A percentile compares a stretch with the other conserved stretches of the same genome.
These are phyloP conservation scores for Colletotrichum camelliae DNA, from an alignment of 2,329 filamentous ascomycete genomes.

Conservation along the genomic window DNA sequence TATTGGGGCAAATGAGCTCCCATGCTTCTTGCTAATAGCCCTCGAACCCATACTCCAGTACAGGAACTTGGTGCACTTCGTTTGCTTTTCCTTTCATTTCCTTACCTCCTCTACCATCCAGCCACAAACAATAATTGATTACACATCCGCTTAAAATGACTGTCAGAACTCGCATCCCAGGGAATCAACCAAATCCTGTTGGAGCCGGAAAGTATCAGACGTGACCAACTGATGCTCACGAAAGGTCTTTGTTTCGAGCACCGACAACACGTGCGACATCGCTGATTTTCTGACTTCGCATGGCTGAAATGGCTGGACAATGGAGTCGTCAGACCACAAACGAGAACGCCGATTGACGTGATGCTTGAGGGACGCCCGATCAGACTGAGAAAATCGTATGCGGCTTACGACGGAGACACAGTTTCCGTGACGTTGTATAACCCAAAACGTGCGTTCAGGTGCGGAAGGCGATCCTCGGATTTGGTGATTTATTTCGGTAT, in stretches of 20 bases:
- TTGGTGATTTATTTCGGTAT: neutral
- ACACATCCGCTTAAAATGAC: no score
- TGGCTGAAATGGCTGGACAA: neutral
- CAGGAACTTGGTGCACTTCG: no score
- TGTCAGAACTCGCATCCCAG: no score
- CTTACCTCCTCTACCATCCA: no score
- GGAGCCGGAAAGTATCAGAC: no score
- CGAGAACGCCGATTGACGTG: neutral
- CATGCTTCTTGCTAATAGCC: neutral
- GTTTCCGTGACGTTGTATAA: neutral
- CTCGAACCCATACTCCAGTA: no score
- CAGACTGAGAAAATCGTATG: neutral
- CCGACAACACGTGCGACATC: neutral
- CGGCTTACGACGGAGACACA: neutral
- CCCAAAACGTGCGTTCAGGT: neutral
- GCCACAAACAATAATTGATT: no score
- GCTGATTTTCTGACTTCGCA: neutral
- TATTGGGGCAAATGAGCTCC: neutral
- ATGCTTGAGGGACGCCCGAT: neutral
- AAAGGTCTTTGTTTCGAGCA: no score
- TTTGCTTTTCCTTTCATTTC: no score
- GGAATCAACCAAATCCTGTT: no score
- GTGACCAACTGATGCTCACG: no score
- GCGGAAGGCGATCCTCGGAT: neutral
- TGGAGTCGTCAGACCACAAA: neutral